Percentiles rank a stretch among this genome's conserved stretches.
phyloP scores from a whole-genome alignment of 495 filamentous ascomycete genomes.

The Xanthoparmelia taractica region DNA sequence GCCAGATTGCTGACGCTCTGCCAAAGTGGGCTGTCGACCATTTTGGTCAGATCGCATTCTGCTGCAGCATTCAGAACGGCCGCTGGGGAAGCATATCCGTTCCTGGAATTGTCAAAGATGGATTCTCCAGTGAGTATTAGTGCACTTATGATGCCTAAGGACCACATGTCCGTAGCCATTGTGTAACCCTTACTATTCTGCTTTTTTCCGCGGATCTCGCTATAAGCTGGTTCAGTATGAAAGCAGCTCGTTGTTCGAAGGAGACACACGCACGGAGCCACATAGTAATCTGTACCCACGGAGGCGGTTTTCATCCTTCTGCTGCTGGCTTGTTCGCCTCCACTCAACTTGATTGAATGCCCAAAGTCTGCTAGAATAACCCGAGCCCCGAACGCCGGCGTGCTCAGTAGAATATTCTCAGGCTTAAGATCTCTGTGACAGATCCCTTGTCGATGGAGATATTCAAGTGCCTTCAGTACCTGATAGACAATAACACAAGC shows the following conservation, averaged over 20 bases:
- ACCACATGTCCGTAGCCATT: slow-evolving; percentile 57
- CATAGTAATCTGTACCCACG: slow-evolving; percentile 54
- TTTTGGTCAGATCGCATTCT: slow-evolving; percentile 29
- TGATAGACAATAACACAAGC: slow-evolving; percentile 51
- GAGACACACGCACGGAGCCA: slow-evolving; percentile 57
- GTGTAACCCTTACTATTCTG: slow-evolving; percentile 45
- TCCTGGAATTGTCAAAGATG: slow-evolving; percentile 28
- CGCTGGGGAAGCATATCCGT: not conserved
- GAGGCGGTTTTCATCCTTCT: slow-evolving; percentile 53
- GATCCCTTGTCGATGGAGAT: slow-evolving; percentile 49
- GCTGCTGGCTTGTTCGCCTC: slow-evolving; percentile 13
- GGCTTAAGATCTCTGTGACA: slow-evolving; percentile 66
- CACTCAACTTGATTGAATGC: slow-evolving; percentile 42
- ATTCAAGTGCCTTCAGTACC: slow-evolving; percentile 51
- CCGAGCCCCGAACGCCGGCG: slow-evolving; percentile 40
- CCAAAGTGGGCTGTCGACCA: slow-evolving; percentile 35
- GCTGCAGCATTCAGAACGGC: slow-evolving; percentile 26
- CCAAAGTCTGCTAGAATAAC: slow-evolving; percentile 73
- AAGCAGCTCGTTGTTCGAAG: not conserved
- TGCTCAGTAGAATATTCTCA: slow-evolving; percentile 58
- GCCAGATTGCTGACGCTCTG: slow-evolving; percentile 35
- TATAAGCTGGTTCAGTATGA: slow-evolving; percentile 2
- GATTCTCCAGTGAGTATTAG: slow-evolving; percentile 44
- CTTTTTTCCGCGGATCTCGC: slow-evolving; percentile 29
- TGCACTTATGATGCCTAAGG: slow-evolving; percentile 47